phyloP scores from a whole-genome alignment of 345 rosid species.

The Populus pruinosa region DNA sequence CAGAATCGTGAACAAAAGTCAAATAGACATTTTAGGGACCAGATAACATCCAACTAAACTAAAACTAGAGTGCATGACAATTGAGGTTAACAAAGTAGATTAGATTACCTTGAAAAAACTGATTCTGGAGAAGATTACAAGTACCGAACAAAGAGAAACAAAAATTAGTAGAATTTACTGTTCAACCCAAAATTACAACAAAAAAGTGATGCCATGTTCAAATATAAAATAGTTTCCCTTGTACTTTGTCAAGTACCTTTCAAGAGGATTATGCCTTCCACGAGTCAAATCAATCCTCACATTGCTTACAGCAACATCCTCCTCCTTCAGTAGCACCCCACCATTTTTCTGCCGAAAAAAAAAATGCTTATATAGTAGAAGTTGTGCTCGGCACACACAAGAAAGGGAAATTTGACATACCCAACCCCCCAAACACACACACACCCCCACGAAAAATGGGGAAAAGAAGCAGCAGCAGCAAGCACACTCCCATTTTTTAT shows the following conservation, averaged over 20 bases:
- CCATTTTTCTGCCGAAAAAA: slow-evolving; percentile 51
- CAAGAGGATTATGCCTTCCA: slow-evolving; percentile 82
- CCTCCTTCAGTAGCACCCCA: slow-evolving; percentile 59
- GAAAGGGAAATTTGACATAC: not conserved
- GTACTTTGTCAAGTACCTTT: slow-evolving; percentile 49
- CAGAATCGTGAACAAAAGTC: not conserved
- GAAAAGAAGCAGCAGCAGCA: too few species aligned
- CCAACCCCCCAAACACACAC: not conserved
- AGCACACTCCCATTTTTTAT: too few species aligned
- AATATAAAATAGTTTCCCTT: slow-evolving; percentile 5
- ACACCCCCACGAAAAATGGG: not conserved
- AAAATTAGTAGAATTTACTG: slow-evolving; percentile 6
- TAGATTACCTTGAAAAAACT: slow-evolving; percentile 78
- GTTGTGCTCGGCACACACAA: not conserved
- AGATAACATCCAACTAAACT: not conserved
- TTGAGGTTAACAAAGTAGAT: not conserved
- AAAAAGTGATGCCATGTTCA: slow-evolving; percentile 7
- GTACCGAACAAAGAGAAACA: slow-evolving; percentile 9
- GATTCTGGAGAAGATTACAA: slow-evolving; percentile 53
- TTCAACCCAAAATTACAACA: not conserved
- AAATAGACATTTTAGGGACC: not conserved
- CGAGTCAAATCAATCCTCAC: slow-evolving; percentile 85
- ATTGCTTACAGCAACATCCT: slow-evolving; percentile 76
- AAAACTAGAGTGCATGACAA: not conserved
- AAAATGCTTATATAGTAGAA: slow-evolving; percentile 1